Base-by-base conservation (phyloP, 1,139 yeast genomes). In the Blastobotrys serpentis region DNA sequence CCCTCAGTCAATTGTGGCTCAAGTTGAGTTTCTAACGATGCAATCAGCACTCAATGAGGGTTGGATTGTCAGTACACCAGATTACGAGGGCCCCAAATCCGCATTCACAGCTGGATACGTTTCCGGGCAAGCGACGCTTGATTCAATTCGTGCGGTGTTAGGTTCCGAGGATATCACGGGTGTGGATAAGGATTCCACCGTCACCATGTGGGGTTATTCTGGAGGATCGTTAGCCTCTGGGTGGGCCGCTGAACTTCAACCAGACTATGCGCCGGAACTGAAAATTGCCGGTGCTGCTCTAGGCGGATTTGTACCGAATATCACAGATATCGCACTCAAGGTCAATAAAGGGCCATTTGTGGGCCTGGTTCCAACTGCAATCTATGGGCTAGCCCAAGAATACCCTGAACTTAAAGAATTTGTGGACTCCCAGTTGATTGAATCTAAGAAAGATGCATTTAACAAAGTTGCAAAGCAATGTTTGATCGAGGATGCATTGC, bases 171-270 rank as follows among this genome's bases (percentile, higher is more conserved):
- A 30, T 7, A 32, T 42, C 32, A 48, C 52, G 26, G 59, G 60
- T 10, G 49, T 57, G 25, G 37, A 48, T 4, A 10, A 47, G 8
- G 46, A 51, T 16, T 51, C 57, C 4, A 47, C 44, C 22, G 50
- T 49, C 22, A 57, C 53, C 26, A 36, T 53, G 38, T 53, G 54
- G 61, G 69, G 69, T 6, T 65, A 62, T 55, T 61, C 65, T 16
- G 66, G 65, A 2, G 68, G 65, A 18, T 58, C 63, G 3, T 43
- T 56, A n/a, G 65, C 67, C 5, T 39, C 65, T 10, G 67, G 62
- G 25, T 60, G 64, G 64, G 68, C 68, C 4, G 59, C 63, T 6
- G 64, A 63, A 50, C 48, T 63, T 21, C 61, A 58, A 34, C 45
- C 44, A 2, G 18, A 51, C 13, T 64, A 64, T 41, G 66, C 67